These are phyloP conservation scores for Cadophora gregata DNA, from an alignment of 2,329 filamentous ascomycete species.

Conservation along the genomic window DNA sequence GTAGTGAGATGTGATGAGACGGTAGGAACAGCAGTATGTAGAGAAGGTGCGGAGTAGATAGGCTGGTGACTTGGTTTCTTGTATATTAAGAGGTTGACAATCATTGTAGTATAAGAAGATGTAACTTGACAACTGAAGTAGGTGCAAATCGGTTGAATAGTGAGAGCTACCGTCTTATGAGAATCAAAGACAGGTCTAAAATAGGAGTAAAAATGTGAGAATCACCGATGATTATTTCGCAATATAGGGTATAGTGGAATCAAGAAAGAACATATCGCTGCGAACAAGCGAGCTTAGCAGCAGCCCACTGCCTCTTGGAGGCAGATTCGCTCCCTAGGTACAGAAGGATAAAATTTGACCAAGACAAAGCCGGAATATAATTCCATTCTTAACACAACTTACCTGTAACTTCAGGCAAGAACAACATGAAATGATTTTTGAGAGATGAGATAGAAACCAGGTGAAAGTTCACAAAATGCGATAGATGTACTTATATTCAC, in stretches of 20 bases:
- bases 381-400: not conserved
- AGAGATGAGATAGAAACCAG: not conserved
- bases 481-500: conserved; percentile 11
- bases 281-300: not conserved
- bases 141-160: not conserved
- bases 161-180: not conserved
- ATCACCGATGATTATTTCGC: not conserved
- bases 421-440: not conserved
- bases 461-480: conserved; percentile 9
- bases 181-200: not conserved
- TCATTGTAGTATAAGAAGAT: not conserved
- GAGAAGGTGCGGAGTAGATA: not conserved
- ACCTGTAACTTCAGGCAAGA: not conserved
- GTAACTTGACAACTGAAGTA: not conserved
- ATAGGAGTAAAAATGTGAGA: not conserved
- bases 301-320: not conserved
- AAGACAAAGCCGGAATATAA: not conserved
- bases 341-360: not conserved
- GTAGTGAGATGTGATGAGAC: not conserved
- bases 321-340: not conserved
- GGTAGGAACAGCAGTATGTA: no score
- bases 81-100: not conserved
- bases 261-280: not conserved
- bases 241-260: not conserved
- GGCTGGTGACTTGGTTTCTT: not conserved